These are phyloP conservation scores for Sporothrix globosa DNA, from an alignment of 2,329 filamentous ascomycete species.

Conservation along the genomic window DNA sequence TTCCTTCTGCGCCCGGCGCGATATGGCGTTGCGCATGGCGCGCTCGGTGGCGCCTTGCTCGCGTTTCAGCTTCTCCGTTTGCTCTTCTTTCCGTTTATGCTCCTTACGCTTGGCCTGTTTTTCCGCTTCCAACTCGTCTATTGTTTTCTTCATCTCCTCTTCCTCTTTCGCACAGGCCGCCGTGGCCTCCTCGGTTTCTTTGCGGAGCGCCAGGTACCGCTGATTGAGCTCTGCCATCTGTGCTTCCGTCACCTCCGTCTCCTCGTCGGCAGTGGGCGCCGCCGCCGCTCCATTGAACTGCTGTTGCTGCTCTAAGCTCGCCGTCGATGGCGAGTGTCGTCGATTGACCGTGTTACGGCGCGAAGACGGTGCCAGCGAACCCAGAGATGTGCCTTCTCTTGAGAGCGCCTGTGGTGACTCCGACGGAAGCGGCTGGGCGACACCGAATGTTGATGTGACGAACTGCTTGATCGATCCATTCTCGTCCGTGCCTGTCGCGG, in stretches of 20 bases:
- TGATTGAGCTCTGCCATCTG: slow-evolving; percentile 78
- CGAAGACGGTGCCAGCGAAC: slow-evolving; percentile 36
- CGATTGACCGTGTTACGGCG: slow-evolving; percentile 73
- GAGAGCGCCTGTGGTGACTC: slow-evolving; percentile 53
- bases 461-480: slow-evolving; percentile 43
- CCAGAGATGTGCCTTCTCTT: slow-evolving; percentile 62
- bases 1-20: slow-evolving; percentile 77
- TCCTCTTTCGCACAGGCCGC: slow-evolving; percentile 72
- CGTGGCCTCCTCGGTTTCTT: slow-evolving; percentile 80
- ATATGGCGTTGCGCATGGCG: slow-evolving; percentile 78
- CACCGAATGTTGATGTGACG: slow-evolving; percentile 34
- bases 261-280: slow-evolving; percentile 43
- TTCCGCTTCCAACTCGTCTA: slow-evolving; percentile 73
- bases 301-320: slow-evolving; percentile 55
- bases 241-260: slow-evolving; percentile 61
- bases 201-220: slow-evolving; percentile 75
- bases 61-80: slow-evolving; percentile 79
- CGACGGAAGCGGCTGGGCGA: slow-evolving; percentile 29
- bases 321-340: slow-evolving; percentile 73
- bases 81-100: slow-evolving; percentile 88
- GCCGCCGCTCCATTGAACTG: slow-evolving; percentile 36
- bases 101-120: slow-evolving; percentile 76
- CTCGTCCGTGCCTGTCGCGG: slow-evolving; percentile 55
- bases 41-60: slow-evolving; percentile 80
- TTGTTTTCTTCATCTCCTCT: slow-evolving; percentile 66